Evolutionary conservation across 305 asterid genomes (phyloP).

Genomic region (Solanum hybrid): DNA sequence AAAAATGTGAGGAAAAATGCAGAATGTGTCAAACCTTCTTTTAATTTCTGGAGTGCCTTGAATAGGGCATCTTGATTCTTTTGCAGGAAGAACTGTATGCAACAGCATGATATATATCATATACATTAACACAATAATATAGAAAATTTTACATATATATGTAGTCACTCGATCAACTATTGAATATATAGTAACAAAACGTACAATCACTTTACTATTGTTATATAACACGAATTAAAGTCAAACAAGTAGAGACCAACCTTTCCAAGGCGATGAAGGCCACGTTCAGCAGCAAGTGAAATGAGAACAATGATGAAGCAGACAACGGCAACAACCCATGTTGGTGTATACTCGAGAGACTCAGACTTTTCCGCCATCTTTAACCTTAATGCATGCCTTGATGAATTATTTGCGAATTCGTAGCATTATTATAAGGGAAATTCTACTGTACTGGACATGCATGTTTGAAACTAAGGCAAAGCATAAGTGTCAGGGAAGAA

Average conservation of each 20-base stretch:
- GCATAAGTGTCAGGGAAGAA: constrained; percentile 28
- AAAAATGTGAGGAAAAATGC: not conserved
- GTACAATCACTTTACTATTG: not conserved
- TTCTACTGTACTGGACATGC: not conserved
- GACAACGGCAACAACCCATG: constrained; percentile 76
- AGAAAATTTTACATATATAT: no score
- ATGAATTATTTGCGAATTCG: not conserved
- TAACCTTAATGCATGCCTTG: not conserved
- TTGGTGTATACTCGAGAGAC: constrained; percentile 58
- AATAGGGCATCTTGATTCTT: constrained; percentile 42
- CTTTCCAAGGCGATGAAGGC: constrained; percentile 71
- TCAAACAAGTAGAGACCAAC: constrained; percentile 4
- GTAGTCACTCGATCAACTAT: not conserved
- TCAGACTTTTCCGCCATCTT: constrained; percentile 17
- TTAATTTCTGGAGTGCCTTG: constrained; percentile 70
- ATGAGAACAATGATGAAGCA: constrained; percentile 64
- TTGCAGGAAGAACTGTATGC: constrained; percentile 34
- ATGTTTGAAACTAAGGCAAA: constrained; percentile 21
- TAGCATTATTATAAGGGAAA: not conserved
- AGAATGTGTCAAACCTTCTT: constrained; percentile 40
- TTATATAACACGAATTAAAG: not conserved
- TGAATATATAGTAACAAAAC: not conserved
- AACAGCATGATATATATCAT: not conserved
- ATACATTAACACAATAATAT: not conserved
- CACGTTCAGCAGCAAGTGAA: constrained; percentile 61